Conservation (phyloP, 371 early-diverging fungal genomes). For the Apophysomyces elegans region DNA sequence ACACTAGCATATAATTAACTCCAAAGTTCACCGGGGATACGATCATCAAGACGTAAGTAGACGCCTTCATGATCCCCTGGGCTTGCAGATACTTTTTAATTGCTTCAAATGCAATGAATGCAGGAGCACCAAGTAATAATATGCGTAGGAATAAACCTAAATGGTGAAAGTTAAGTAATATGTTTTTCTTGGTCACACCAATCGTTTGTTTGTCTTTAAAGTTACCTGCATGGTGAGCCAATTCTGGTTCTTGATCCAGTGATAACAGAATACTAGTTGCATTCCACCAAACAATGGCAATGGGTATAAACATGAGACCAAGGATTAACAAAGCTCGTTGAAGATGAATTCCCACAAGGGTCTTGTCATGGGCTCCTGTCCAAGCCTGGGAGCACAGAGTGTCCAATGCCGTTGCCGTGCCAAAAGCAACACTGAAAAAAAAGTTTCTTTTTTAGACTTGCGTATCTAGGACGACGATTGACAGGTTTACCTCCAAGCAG, state of each 20-base stretch:
- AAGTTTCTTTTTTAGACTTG: too few relatives aligned
- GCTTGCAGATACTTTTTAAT: constrained; percentile 81
- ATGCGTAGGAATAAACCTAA: constrained; percentile 65
- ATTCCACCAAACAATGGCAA: constrained; percentile 78
- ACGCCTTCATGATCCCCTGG: constrained; percentile 83
- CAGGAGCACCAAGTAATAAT: constrained; percentile 72
- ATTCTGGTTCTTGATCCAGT: constrained; percentile 41
- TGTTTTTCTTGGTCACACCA: not conserved
- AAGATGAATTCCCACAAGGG: constrained; percentile 78
- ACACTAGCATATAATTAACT: constrained; percentile 74
- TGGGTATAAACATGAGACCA: constrained; percentile 66
- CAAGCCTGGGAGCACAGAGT: constrained; percentile 88
- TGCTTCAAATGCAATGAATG: constrained; percentile 79
- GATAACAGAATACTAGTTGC: constrained; percentile 53
- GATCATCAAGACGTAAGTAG: constrained; percentile 67
- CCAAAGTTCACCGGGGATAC: constrained; percentile 73
- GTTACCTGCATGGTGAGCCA: constrained; percentile 40
- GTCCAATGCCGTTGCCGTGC: constrained; percentile 77
- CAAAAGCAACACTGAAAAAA: constrained; percentile 56
- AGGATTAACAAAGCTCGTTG: constrained; percentile 82
- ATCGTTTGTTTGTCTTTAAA: not conserved
- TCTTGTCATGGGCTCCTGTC: constrained; percentile 74
- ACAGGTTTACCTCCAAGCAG: constrained; percentile 60
- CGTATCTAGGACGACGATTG: too few relatives aligned
- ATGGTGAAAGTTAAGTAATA: constrained; percentile 14